A percentile compares a stretch with the other conserved stretches of the same genome.
Conservation (phyloP, 2,329 filamentous ascomycete species). For the Graphium sp. region DNA sequence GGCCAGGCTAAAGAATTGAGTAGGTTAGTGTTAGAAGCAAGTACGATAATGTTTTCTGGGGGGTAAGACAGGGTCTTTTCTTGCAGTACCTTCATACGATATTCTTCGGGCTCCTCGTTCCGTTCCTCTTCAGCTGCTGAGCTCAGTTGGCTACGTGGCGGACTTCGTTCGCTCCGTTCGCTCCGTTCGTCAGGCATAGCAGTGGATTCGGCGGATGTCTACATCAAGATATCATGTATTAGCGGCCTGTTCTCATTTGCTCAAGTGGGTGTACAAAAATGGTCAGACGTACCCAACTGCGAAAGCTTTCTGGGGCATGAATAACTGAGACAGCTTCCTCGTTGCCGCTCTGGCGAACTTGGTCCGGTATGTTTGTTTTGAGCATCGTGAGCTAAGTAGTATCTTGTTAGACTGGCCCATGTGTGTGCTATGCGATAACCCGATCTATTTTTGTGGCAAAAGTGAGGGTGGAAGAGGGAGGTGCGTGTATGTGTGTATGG, state of each 20-base stretch:
- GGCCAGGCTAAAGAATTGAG: neutral
- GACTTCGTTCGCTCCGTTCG: slow-evolving; percentile 9
- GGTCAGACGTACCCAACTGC: slow-evolving; percentile 48
- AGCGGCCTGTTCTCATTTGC: neutral
- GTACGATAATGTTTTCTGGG: neutral
- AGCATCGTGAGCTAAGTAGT: slow-evolving; percentile 21
- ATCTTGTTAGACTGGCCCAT: slow-evolving; percentile 5
- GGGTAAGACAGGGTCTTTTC: too few species aligned
- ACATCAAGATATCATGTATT: slow-evolving; percentile 7
- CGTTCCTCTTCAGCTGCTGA: too few species aligned
- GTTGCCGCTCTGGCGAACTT: slow-evolving; percentile 39
- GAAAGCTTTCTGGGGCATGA: slow-evolving; percentile 72
- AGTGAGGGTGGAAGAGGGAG: neutral
- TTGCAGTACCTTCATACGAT: too few species aligned
- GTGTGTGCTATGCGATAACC: neutral
- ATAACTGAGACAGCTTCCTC: slow-evolving; percentile 84
- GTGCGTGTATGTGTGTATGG: too few species aligned
- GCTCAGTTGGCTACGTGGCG: too few species aligned
- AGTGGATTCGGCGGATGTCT: slow-evolving; percentile 24
- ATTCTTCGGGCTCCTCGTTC: too few species aligned
- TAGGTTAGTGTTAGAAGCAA: slow-evolving; percentile 1
- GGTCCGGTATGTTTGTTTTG: slow-evolving; percentile 38
- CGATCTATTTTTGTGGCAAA: slow-evolving; percentile 1
- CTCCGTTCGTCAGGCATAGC: slow-evolving; percentile 16
- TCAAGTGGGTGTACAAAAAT: neutral